Percentiles rank a stretch among this genome's conserved stretches.
phyloP scores from a whole-genome alignment of 202 grass and related monocot species.

The Carex sylvatica region DNA sequence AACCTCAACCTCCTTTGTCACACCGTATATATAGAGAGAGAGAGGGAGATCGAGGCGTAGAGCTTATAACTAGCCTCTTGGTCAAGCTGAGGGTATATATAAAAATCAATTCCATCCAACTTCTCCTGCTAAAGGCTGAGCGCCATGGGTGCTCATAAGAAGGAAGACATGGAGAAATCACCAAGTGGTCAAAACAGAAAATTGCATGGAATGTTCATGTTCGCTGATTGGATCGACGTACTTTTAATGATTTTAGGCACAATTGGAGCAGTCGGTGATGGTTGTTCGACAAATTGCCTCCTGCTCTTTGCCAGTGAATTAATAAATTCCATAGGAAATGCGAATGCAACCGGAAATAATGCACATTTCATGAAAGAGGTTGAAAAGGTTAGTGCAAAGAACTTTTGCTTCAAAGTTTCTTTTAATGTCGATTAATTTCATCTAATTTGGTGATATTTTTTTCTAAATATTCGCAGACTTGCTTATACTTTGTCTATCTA shows the following conservation, averaged over 20 bases:
- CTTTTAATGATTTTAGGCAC: slow-evolving; percentile 78
- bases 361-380: slow-evolving; percentile 75
- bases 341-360: slow-evolving; percentile 27
- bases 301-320: slow-evolving; percentile 92
- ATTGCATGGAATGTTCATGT: slow-evolving; percentile 67
- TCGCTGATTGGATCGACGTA: slow-evolving; percentile 66
- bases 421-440: not conserved
- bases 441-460: not conserved
- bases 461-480: slow-evolving; percentile 49
- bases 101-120: not conserved
- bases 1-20: slow-evolving; percentile 23
- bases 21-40: slow-evolving; percentile 10
- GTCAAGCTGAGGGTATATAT: slow-evolving; percentile 9
- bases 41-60: not conserved
- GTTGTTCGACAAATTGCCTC: slow-evolving; percentile 88
- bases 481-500: slow-evolving; percentile 90
- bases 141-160: slow-evolving; percentile 29
- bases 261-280: slow-evolving; percentile 77
- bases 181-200: slow-evolving; percentile 17
- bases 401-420: not conserved
- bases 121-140: not conserved
- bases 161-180: slow-evolving; percentile 3
- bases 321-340: slow-evolving; percentile 82
- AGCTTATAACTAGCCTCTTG: slow-evolving; percentile 22
- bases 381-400: slow-evolving; percentile 63